Evolutionary conservation across 2,329 filamentous ascomycete genomes (phyloP).

Genomic region (Diaporthe destruens): DNA sequence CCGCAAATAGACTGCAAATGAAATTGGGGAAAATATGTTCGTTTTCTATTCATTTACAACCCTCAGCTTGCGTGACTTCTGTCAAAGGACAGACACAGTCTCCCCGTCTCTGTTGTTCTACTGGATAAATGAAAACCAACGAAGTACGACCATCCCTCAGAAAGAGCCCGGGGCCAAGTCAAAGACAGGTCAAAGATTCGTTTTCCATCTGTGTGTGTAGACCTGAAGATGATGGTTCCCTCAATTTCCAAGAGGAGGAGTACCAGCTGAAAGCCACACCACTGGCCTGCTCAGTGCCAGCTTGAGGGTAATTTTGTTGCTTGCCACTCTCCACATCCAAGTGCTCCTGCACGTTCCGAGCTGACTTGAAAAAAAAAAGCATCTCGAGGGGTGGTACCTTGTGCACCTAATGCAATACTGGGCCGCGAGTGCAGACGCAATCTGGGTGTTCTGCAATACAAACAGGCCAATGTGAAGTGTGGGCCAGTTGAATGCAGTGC

Average conservation of each 20-base stretch:
- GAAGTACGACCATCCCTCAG: neutral
- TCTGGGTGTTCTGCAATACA: neutral
- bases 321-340: neutral
- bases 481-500: neutral
- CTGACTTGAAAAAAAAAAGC: neutral
- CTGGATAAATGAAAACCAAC: neutral
- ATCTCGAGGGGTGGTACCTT: no score
- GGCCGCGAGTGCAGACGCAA: neutral
- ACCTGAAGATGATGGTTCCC: neutral
- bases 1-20: neutral
- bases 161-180: neutral
- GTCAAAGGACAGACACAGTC: no score
- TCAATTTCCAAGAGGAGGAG: neutral
- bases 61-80: neutral
- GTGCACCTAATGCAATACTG: neutral
- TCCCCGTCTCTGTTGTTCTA: neutral
- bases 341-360: neutral
- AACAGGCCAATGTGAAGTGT: no score
- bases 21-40: no score
- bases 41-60: neutral
- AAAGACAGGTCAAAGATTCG: neutral
- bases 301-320: neutral
- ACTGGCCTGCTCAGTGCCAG: neutral
- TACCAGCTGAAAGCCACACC: neutral
- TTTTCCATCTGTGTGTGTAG: neutral